These are phyloP conservation scores for Aspergillus ostianus DNA, from an alignment of 495 filamentous ascomycete genomes.

Conservation along the genomic window DNA sequence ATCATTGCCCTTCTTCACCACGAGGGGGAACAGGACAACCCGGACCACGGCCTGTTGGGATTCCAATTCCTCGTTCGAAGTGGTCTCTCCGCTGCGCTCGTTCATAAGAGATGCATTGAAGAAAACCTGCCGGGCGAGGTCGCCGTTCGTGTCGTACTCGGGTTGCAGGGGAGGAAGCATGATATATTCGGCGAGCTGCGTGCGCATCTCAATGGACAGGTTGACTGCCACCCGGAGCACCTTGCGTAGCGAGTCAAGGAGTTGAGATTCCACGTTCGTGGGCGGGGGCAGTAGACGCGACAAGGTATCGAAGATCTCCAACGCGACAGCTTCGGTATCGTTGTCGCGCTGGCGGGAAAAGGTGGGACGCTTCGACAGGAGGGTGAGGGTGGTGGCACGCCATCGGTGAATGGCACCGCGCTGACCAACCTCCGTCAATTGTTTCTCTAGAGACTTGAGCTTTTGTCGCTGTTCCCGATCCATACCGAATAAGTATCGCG, in stretches of 20 bases:
- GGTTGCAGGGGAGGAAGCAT: conserved; percentile 96
- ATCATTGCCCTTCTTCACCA: conserved; percentile 93
- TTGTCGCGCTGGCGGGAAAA: conserved; percentile 74
- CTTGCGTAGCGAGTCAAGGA: conserved; percentile 76
- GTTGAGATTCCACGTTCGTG: conserved; percentile 65
- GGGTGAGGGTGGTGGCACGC: conserved; percentile 89
- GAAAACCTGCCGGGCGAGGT: conserved; percentile 72
- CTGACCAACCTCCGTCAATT: conserved; percentile 81
- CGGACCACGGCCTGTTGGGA: conserved; percentile 72
- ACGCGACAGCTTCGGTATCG: conserved; percentile 86
- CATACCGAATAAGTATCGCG: conserved; percentile 96
- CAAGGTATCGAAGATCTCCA: conserved; percentile 78
- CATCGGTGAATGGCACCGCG: conserved; percentile 84
- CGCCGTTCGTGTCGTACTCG: conserved; percentile 90
- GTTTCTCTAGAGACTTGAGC: conserved; percentile 89
- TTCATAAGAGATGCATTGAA: conserved; percentile 95
- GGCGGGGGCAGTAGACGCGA: conserved; percentile 81
- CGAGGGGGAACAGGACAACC: conserved; percentile 88
- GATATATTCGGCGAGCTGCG: conserved; percentile 90
- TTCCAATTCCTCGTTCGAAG: conserved; percentile 75
- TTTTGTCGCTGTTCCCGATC: conserved; percentile 96
- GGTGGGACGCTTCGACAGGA: conserved; percentile 71
- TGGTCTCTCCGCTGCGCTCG: conserved; percentile 71
- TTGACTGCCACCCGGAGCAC: conserved; percentile 80
- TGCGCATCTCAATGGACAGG: conserved; percentile 93